These are phyloP conservation scores for Phytophthora foliorum DNA, from an alignment of 352 stramenopile species.

Conservation along the genomic window DNA sequence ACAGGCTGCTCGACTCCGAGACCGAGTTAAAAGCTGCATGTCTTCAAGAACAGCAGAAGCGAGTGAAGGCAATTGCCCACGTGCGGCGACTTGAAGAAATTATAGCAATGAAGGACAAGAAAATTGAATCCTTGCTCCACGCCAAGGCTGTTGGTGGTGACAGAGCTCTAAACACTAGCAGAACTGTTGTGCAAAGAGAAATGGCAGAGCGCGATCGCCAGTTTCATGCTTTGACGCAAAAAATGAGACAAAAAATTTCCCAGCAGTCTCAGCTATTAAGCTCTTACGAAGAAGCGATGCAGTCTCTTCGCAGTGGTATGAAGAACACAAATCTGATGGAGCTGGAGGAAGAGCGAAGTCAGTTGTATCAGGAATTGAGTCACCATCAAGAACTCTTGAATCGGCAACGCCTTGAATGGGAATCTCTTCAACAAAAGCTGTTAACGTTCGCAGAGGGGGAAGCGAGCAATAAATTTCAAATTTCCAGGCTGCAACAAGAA, in stretches of 20 bases:
- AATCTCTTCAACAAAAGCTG: constrained; percentile 42
- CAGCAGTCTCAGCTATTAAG: constrained; percentile 63
- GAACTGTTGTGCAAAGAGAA: constrained; percentile 41
- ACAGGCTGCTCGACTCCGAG: constrained; percentile 62
- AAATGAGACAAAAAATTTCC: constrained; percentile 60
- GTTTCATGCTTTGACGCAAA: constrained; percentile 56
- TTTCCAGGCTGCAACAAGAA: constrained; percentile 52
- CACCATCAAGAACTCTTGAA: constrained; percentile 44
- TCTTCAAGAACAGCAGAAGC: constrained; percentile 62
- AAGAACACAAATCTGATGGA: constrained; percentile 70
- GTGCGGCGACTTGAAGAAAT: constrained; percentile 73
- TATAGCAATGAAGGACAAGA: constrained; percentile 71
- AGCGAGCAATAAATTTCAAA: constrained; percentile 38
- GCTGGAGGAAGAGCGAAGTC: constrained; percentile 64
- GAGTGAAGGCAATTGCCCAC: constrained; percentile 57
- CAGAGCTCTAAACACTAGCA: constrained; percentile 12
- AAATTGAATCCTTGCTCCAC: constrained; percentile 70
- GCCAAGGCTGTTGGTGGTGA: constrained; percentile 36
- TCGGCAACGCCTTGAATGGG: constrained; percentile 40
- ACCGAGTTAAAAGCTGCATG: constrained; percentile 56
- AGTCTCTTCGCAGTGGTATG: constrained; percentile 54
- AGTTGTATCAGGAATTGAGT: constrained; percentile 56
- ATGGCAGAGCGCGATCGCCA: constrained; percentile 59
- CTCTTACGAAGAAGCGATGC: constrained; percentile 71
- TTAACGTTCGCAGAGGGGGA: constrained; percentile 41